These are phyloP conservation scores for Ciborinia camelliae DNA, from an alignment of 2,329 filamentous ascomycete genomes.

Conservation along the genomic window DNA sequence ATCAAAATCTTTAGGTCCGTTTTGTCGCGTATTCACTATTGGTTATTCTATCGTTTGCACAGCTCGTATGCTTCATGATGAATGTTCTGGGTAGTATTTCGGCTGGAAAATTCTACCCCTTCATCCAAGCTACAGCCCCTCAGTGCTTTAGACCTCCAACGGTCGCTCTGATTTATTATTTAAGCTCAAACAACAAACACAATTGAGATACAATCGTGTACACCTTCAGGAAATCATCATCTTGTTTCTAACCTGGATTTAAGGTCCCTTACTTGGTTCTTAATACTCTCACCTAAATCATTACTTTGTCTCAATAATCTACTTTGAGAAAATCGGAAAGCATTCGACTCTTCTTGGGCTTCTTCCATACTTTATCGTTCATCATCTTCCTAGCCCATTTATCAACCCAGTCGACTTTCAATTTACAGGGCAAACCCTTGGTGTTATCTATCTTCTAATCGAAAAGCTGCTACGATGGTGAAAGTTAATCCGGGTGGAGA, in stretches of 20 bases:
- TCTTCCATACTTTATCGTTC: background rate
- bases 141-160: background rate
- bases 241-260: background rate
- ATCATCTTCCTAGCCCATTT: background rate
- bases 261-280: too few species aligned
- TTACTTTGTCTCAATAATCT: background rate
- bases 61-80: too few species aligned
- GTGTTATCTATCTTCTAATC: background rate
- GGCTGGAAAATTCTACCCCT: background rate
- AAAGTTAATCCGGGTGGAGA: too few species aligned
- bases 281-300: too few species aligned
- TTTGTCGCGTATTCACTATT: too few species aligned
- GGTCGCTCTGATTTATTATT: background rate
- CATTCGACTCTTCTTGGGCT: too few species aligned
- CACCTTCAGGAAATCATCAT: background rate
- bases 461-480: too few species aligned
- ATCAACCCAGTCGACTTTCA: background rate
- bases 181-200: background rate
- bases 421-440: background rate
- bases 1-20: too few species aligned
- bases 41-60: too few species aligned
- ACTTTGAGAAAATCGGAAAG: too few species aligned
- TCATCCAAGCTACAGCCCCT: background rate
- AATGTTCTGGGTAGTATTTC: too few species aligned
- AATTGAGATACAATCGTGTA: background rate